Conservation (phyloP, 768 basidiomycete species). For the Nevesoporus exiguus region DNA sequence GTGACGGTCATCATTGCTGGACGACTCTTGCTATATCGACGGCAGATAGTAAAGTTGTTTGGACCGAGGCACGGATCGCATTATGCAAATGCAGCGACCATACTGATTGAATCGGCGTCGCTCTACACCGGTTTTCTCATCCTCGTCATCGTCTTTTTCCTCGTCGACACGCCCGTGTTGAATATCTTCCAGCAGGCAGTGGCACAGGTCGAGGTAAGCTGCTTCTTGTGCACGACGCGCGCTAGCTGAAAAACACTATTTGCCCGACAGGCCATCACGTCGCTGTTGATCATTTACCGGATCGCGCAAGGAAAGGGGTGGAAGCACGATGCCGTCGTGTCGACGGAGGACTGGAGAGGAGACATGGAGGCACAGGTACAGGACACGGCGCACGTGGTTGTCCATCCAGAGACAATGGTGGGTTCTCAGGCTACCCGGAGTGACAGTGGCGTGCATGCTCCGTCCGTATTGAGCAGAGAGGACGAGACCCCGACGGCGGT, state of each 20-base stretch:
- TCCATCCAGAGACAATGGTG: neutral
- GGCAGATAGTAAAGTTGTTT: constrained; percentile 8
- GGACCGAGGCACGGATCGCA: constrained; percentile 12
- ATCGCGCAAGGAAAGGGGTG: constrained; percentile 19
- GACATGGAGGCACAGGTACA: neutral
- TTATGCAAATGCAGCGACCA: constrained; percentile 8
- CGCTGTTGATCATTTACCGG: constrained; percentile 21
- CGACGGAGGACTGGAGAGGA: constrained; percentile 18
- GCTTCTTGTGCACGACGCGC: neutral
- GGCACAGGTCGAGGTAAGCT: constrained; percentile 21
- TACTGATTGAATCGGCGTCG: constrained; percentile 21
- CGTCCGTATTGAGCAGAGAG: neutral
- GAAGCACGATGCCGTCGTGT: constrained; percentile 2
- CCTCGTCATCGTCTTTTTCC: constrained; percentile 13
- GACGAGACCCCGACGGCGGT: neutral
- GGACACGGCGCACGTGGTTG: neutral
- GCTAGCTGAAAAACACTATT: neutral
- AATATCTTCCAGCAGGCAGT: constrained; percentile 15
- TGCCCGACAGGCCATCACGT: constrained; percentile 13
- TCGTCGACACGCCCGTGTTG: neutral
- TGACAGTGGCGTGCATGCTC: neutral
- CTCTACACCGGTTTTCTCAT: constrained; percentile 14
- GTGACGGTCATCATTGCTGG: constrained; percentile 18
- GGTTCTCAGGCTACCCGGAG: neutral
- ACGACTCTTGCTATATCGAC: constrained; percentile 15